A percentile compares a stretch with the other conserved stretches of the same genome.
Evolutionary conservation across 169 alveolate genomes (phyloP).

Genomic region (Cryptosporidium ubiquitum): DNA sequence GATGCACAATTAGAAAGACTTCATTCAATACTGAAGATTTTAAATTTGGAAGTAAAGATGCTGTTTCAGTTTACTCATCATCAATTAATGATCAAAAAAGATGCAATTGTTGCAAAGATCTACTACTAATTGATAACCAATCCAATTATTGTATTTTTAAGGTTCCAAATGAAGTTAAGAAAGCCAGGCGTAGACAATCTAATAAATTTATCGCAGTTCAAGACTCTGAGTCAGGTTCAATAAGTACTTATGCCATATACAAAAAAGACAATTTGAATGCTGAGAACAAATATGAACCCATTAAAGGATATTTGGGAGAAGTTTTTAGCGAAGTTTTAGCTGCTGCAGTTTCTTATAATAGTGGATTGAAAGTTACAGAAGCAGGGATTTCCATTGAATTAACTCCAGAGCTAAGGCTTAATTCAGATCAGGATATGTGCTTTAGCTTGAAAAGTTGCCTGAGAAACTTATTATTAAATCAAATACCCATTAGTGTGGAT

Average conservation of each 20-base stretch:
- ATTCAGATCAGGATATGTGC: not conserved
- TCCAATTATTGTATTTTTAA: not conserved
- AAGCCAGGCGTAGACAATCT: conserved; percentile 14
- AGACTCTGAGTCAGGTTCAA: not conserved
- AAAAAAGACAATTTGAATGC: not conserved
- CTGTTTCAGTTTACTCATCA: not conserved
- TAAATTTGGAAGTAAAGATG: not conserved
- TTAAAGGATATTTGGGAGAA: not conserved
- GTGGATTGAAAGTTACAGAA: not conserved
- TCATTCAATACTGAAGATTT: not conserved
- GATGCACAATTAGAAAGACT: conserved; percentile 4
- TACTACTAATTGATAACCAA: conserved; percentile 31
- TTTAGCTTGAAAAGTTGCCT: conserved; percentile 25
- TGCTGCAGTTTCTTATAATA: not conserved
- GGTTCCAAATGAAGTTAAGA: conserved; percentile 1
- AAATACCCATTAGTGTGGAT: not conserved
- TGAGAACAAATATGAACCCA: not conserved
- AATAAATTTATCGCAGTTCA: not conserved
- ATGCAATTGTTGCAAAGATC: conserved; percentile 3
- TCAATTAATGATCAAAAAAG: not conserved
- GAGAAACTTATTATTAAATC: conserved; percentile 26
- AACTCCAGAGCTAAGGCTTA: conserved; percentile 13
- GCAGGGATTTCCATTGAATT: conserved; percentile 64
- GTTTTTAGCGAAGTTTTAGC: not conserved
- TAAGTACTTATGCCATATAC: conserved; percentile 7